A percentile compares a stretch with the other conserved stretches of the same genome.
These are phyloP conservation scores for Apium graveolens DNA, from an alignment of 129 eudicot genomes.

Conservation along the genomic window DNA sequence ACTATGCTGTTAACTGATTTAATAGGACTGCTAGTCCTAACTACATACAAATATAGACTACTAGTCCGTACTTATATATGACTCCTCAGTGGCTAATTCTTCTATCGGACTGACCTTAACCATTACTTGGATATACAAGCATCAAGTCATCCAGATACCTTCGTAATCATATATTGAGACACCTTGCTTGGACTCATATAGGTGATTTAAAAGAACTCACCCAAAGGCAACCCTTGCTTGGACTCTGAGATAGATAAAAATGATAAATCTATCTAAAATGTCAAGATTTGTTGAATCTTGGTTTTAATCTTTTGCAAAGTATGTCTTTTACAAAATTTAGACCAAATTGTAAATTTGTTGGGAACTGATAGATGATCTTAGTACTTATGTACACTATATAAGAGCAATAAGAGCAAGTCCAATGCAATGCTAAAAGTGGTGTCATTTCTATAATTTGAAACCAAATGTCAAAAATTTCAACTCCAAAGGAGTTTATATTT, in stretches of 20 bases:
- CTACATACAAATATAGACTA: no score
- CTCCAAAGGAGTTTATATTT: no score
- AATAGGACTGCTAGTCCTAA: no score
- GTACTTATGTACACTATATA: no score
- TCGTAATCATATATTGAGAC: background rate
- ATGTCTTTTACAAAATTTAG: background rate
- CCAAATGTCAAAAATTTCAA: no score
- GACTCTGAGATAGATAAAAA: background rate
- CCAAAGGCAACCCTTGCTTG: background rate
- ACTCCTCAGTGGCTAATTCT: background rate
- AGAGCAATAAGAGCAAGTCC: no score
- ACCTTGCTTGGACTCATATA: no score
- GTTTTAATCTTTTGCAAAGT: no score
- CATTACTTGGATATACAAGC: background rate
- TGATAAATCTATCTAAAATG: background rate
- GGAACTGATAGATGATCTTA: background rate
- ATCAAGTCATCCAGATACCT: background rate
- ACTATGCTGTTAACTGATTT: background rate
- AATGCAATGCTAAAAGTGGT: no score
- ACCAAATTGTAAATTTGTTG: background rate
- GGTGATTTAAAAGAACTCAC: background rate
- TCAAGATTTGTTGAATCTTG: background rate
- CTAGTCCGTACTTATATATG: background rate
- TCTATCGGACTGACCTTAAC: background rate
- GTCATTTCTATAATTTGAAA: no score